Evolutionary conservation across 2,329 filamentous ascomycete species (phyloP).

Genomic region (Clonostachys solani): DNA sequence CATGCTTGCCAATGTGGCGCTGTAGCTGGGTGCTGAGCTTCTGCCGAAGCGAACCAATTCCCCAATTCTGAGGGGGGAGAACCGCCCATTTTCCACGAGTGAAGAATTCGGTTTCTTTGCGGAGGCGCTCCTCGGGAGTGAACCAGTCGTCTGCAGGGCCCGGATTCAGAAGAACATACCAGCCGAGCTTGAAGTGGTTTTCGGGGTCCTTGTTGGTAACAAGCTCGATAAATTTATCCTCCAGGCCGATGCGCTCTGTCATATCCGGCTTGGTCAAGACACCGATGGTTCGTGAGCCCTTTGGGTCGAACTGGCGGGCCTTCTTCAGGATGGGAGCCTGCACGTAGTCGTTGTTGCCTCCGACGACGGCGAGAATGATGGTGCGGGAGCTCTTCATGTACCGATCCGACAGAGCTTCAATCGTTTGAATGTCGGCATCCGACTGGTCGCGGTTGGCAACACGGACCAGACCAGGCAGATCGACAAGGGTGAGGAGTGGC

Average conservation of each 20-base stretch:
- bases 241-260: constrained; percentile 46
- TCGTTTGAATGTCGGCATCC: constrained; percentile 45
- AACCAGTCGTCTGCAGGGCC: constrained; percentile 41
- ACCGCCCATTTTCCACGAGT: constrained; percentile 41
- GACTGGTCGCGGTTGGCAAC: constrained; percentile 50
- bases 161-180: constrained; percentile 47
- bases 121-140: constrained; percentile 31
- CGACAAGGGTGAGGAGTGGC: constrained; percentile 56
- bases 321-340: constrained; percentile 47
- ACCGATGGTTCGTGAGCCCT: constrained; percentile 43
- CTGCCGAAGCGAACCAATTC: constrained; percentile 37
- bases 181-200: constrained; percentile 46
- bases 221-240: constrained; percentile 50
- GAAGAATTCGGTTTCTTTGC: constrained; percentile 43
- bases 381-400: constrained; percentile 54
- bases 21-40: constrained; percentile 46
- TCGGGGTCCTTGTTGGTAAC: constrained; percentile 44
- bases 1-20: constrained; percentile 46
- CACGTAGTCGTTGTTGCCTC: constrained; percentile 50
- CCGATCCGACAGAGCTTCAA: constrained; percentile 43
- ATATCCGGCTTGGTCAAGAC: constrained; percentile 50
- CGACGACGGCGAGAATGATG: constrained; percentile 51
- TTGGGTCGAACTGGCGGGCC: constrained; percentile 44
- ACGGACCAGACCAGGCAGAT: constrained; percentile 55
- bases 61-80: constrained; percentile 42